Evolutionary conservation across 2,329 filamentous ascomycete species (phyloP), one percentile per base, ranked within the genome.

Genomic region (Penicillium freii): DNA sequence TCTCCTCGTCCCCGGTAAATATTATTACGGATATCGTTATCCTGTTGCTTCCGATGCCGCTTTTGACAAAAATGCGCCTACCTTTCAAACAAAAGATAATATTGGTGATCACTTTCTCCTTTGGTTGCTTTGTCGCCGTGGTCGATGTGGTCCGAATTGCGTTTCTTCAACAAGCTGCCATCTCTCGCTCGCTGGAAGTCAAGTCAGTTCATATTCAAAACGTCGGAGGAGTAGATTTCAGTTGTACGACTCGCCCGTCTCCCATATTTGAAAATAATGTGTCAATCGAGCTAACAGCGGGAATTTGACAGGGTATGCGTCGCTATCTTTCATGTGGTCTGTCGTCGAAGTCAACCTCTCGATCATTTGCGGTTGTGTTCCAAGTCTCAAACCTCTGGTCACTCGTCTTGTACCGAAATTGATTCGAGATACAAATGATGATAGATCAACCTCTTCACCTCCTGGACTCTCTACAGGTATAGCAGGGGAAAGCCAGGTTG

Each of bases 11-110:
- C 0, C 92, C 93, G 0, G 85, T 96, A 70, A 97, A 97, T 75
- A 90, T 97, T 65, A 87, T 95, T 60, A 96, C 92, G 21, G 92
- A 97, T 69, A 80, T 97, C 54, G 90, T 90, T 43, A 91, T 97
- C 50, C 80, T 97, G 31, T 88, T 94, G 43, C 78, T 97, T 11
- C 92, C 93, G 0, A 90, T 97, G 67, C 92, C 92, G 1, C 89
- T 97, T 10, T 78, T 97, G 21, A 95, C 92, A 0, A 83, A 87
- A 53, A 94, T 97, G 89, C 87, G 87, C 47, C 77, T 97, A 10
- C 93, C 92, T 0, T 84, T 80, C 58, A 90, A 91, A 59, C 92
- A 97, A 70, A 97, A 97, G 76, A 86, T 88, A 2, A 94, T 96
- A 45, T 77, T 97, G 8, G 84, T 96, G 51, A 77, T 94, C 34